Percentiles rank a stretch among this genome's conserved stretches.
Evolutionary conservation across 1,139 yeast species (phyloP).

Genomic region (Saccharomyces hybrid): DNA sequence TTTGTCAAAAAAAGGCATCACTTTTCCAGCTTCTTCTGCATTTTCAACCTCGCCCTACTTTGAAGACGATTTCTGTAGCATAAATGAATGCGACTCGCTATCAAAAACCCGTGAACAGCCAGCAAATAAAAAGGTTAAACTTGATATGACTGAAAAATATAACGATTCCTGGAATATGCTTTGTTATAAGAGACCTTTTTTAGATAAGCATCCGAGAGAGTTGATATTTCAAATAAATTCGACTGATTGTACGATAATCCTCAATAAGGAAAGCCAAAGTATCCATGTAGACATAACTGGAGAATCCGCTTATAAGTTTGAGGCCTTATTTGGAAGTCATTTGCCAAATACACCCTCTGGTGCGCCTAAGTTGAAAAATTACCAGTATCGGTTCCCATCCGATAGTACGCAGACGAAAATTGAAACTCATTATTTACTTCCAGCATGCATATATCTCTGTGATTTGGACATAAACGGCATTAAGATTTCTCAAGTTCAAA

Average conservation of each 20-base stretch:
- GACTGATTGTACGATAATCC: conserved; percentile 20
- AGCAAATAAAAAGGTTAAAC: conserved; percentile 8
- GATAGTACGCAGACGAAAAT: conserved; percentile 1
- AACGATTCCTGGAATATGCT: conserved; percentile 19
- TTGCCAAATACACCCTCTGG: conserved; percentile 7
- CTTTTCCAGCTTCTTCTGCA: conserved; percentile 1
- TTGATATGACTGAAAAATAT: conserved; percentile 2
- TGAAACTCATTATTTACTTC: conserved; percentile 14
- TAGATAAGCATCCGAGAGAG: conserved; percentile 45
- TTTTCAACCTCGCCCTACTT: background rate
- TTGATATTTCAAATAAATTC: conserved; percentile 50
- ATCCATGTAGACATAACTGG: conserved; percentile 29
- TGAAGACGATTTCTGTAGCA: background rate
- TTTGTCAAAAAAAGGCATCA: conserved; percentile 40
- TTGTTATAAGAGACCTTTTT: conserved; percentile 51
- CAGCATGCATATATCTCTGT: conserved; percentile 24
- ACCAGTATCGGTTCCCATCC: conserved; percentile 8
- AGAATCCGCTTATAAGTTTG: conserved; percentile 28
- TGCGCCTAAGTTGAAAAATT: conserved; percentile 11
- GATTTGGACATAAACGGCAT: conserved; percentile 20
- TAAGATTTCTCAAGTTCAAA: conserved; percentile 20
- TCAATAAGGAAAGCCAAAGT: conserved; percentile 26
- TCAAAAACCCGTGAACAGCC: conserved; percentile 4
- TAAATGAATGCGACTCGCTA: conserved; percentile 1
- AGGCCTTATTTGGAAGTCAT: conserved; percentile 21